phyloP scores from a whole-genome alignment of 345 rosid genomes.

The Linum trigynum region DNA sequence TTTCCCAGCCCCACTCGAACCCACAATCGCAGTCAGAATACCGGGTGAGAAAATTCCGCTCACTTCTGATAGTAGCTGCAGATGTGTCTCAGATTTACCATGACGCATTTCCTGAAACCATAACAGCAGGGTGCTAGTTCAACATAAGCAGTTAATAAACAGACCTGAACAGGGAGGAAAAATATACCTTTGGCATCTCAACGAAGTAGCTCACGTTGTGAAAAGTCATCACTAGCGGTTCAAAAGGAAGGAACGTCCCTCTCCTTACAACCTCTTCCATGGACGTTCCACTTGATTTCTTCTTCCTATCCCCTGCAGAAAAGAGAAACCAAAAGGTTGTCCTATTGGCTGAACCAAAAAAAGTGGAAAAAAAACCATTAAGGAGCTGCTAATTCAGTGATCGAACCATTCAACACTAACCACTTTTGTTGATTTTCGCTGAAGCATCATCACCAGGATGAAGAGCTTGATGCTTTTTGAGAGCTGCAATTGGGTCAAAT shows the following conservation, averaged over 20 bases:
- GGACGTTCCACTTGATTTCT: constrained; percentile 12
- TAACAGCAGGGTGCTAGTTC: not conserved
- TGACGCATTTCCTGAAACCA: constrained; percentile 49
- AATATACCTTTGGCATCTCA: constrained; percentile 70
- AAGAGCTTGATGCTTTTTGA: constrained; percentile 36
- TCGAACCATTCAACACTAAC: too few species aligned
- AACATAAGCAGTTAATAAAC: not conserved
- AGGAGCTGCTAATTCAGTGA: too few species aligned
- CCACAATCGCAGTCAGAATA: constrained; percentile 86
- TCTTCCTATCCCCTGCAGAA: constrained; percentile 12
- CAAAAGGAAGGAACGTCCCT: constrained; percentile 93
- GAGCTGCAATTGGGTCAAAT: constrained; percentile 33
- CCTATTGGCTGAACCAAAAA: not conserved
- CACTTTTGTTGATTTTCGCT: constrained; percentile 11
- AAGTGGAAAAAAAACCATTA: not conserved
- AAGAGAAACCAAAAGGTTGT: not conserved
- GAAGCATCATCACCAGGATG: constrained; percentile 31
- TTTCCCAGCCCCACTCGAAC: constrained; percentile 95
- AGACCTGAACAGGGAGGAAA: constrained; percentile 16
- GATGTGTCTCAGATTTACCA: constrained; percentile 58
- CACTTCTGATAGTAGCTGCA: constrained; percentile 65
- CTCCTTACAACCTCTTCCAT: constrained; percentile 29
- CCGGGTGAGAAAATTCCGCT: constrained; percentile 94
- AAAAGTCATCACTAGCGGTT: constrained; percentile 83
- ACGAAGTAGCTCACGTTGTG: constrained; percentile 81